These are phyloP conservation scores for Globisporangium megalacanthum DNA, from an alignment of 352 stramenopile genomes.

Conservation along the genomic window DNA sequence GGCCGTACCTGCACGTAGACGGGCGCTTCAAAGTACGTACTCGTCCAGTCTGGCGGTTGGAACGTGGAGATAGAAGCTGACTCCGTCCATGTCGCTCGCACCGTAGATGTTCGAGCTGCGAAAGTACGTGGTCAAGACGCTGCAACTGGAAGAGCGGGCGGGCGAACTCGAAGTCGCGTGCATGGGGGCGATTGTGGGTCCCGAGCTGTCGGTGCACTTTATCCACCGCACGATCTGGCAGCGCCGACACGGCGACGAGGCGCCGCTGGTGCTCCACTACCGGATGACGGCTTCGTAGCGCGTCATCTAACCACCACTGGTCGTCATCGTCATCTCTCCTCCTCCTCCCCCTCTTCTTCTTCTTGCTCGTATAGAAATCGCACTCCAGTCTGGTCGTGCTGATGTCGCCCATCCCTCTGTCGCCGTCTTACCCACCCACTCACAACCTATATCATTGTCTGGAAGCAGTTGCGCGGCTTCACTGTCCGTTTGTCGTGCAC, in stretches of 20 bases:
- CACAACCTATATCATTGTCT: neutral
- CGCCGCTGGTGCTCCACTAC: constrained; percentile 50
- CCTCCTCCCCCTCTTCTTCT: neutral
- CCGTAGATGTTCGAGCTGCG: constrained; percentile 52
- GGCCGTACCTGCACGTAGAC: constrained; percentile 58
- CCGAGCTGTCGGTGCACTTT: constrained; percentile 59
- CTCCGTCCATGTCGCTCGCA: neutral
- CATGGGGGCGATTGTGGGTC: constrained; percentile 50
- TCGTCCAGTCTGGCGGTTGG: neutral
- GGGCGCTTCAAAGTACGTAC: constrained; percentile 46
- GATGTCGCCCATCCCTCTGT: no score
- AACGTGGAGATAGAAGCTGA: neutral
- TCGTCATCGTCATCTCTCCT: neutral
- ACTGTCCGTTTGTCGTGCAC: constrained; percentile 11
- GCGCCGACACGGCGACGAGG: constrained; percentile 29
- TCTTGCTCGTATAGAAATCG: constrained; percentile 4
- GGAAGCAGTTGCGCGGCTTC: constrained; percentile 9
- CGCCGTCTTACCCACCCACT: no score
- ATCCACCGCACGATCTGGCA: constrained; percentile 67
- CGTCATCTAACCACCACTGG: neutral
- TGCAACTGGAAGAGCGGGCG: constrained; percentile 15
- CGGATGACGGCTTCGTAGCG: constrained; percentile 19
- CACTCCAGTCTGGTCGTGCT: neutral
- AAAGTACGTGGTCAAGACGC: constrained; percentile 39
- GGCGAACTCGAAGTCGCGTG: constrained; percentile 49